These are phyloP conservation scores for Pelagophyceae sp. DNA, from an alignment of 352 stramenopile genomes.

Conservation along the genomic window DNA sequence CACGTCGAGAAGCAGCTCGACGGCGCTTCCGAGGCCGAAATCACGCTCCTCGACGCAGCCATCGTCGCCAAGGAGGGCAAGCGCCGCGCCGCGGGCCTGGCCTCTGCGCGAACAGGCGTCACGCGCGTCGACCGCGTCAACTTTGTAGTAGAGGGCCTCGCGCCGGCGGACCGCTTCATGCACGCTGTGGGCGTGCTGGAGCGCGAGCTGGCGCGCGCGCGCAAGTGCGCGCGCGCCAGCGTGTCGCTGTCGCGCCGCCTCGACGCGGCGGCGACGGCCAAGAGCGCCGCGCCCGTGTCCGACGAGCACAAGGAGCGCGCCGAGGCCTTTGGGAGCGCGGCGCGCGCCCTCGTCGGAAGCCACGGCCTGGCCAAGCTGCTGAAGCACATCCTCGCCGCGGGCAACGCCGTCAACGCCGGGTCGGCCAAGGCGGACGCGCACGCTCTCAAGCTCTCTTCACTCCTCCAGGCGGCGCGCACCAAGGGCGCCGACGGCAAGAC, in stretches of 20 bases:
- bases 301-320: not conserved
- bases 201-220: not conserved
- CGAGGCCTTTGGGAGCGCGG: not conserved
- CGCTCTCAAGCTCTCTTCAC: not conserved
- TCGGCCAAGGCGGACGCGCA: not conserved
- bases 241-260: not conserved
- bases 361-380: conserved; percentile 5
- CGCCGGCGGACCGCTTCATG: not conserved
- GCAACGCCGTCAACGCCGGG: conserved; percentile 14
- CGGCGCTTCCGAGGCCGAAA: not conserved
- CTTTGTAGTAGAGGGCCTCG: conserved; percentile 1
- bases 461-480: conserved; percentile 3
- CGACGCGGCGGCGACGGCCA: not conserved
- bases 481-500: conserved; percentile 18
- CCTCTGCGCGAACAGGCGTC: not conserved
- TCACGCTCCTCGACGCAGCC: not conserved
- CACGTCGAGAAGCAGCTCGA: not conserved
- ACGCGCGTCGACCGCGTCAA: not conserved
- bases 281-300: not conserved
- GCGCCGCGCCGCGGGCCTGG: not conserved
- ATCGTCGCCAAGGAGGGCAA: not conserved
- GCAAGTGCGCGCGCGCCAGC: not conserved
- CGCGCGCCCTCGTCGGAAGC: not conserved
- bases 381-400: conserved; percentile 8
- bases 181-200: not conserved